Percentiles rank a stretch among this genome's conserved stretches.
phyloP scores from a whole-genome alignment of 805 yeast genomes.

The Wickerhamiella parazyma region DNA sequence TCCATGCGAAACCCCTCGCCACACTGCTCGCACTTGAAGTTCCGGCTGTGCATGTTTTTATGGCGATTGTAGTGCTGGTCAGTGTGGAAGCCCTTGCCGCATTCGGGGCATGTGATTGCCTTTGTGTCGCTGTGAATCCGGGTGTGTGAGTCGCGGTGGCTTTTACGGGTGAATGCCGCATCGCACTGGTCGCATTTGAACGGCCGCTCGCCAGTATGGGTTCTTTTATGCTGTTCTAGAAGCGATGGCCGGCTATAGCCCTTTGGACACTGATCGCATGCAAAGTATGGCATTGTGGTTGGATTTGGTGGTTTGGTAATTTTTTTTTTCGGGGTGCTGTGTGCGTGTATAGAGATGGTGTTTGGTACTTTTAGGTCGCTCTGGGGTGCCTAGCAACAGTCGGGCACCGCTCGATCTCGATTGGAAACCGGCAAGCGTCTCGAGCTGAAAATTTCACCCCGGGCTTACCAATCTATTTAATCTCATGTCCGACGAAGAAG shows the following conservation, averaged over 20 bases:
- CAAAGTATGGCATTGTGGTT: slow-evolving; percentile 25
- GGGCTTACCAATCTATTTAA: neutral
- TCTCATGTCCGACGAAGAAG: slow-evolving; percentile 33
- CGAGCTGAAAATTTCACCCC: neutral
- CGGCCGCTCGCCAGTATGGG: slow-evolving; percentile 71
- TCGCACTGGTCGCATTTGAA: slow-evolving; percentile 55
- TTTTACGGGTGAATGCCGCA: slow-evolving; percentile 54
- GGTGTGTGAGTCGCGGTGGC: slow-evolving; percentile 67
- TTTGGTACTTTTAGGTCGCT: no score
- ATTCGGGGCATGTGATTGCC: slow-evolving; percentile 58
- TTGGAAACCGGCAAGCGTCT: neutral
- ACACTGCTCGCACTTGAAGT: slow-evolving; percentile 55
- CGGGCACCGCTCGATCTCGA: no score
- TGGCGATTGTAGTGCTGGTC: slow-evolving; percentile 74
- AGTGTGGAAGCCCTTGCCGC: slow-evolving; percentile 74
- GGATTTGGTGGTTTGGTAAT: neutral
- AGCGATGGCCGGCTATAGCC: slow-evolving; percentile 70
- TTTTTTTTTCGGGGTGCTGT: neutral
- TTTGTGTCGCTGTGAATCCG: slow-evolving; percentile 51
- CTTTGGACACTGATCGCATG: slow-evolving; percentile 61
- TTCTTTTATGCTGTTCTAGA: slow-evolving; percentile 63
- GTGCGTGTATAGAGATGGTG: no score
- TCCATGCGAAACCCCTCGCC: slow-evolving; percentile 55
- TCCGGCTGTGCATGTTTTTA: slow-evolving; percentile 61
- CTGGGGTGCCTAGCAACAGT: no score